These are phyloP conservation scores for Oehlia diaphana DNA, from an alignment of 192 early-diverging fungal species.

Conservation along the genomic window DNA sequence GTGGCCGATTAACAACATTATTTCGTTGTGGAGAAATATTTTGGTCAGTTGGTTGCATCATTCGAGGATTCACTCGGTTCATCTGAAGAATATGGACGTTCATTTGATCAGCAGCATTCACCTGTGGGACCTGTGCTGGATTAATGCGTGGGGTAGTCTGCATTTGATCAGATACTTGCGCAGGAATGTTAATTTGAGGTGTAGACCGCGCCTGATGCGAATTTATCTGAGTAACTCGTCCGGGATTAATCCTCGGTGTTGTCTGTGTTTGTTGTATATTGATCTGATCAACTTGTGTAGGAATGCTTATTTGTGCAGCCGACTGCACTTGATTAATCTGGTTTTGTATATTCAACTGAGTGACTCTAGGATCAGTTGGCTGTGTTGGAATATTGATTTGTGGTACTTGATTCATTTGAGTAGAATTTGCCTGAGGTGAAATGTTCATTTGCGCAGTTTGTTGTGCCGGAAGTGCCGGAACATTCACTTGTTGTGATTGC, in stretches of 20 bases:
- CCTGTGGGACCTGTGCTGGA: not conserved
- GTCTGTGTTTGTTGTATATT: not conserved
- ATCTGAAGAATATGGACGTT: too few species aligned
- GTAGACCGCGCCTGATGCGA: not conserved
- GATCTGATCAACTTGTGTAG: not conserved
- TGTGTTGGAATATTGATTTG: not conserved
- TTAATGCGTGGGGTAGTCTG: not conserved
- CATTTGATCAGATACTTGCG: not conserved
- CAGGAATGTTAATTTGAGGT: not conserved
- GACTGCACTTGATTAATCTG: not conserved
- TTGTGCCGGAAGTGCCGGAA: not conserved
- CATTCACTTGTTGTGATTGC: not conserved
- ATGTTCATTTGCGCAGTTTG: not conserved
- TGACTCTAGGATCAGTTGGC: not conserved
- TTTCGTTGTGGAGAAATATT: too few species aligned
- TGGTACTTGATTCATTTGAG: not conserved
- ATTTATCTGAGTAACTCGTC: not conserved
- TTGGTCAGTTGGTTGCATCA: too few species aligned
- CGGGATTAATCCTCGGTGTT: not conserved
- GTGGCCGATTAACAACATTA: not conserved
- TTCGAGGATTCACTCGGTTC: too few species aligned
- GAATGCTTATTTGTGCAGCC: not conserved
- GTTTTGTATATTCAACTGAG: not conserved
- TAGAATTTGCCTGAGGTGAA: not conserved
- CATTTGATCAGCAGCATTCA: not conserved